Base-by-base conservation (phyloP, 169 alveolate genomes). In the Plasmodium coatneyi region DNA sequence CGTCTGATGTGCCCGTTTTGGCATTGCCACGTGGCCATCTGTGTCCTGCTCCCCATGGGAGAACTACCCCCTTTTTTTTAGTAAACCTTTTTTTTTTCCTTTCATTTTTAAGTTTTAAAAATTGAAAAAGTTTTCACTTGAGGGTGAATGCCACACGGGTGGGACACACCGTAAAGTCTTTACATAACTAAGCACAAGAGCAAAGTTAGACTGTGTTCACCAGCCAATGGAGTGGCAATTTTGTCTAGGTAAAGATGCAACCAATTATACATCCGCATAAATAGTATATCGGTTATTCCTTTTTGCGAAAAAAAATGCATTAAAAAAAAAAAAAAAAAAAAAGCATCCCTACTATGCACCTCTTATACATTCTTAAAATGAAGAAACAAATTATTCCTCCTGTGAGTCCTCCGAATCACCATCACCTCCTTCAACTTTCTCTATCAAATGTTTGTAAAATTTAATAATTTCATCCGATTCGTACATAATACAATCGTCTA, bases 401-500 rank as follows among this genome's bases (percentile, higher is more conserved):
- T 66, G 41, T 66, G 76, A 66, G 6, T 66, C n/a, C 34, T 66
- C 39, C 1, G 36, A 66, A 66, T 66, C 36, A 28, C 1, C 76
- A 22, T 66, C 54, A 66, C 76, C 36, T 9, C 76, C 76, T 25
- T 4, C 1, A 16, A 72, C 41, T 34, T 72, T 74, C 6, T 52
- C 56, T 28, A 84, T 28, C 36, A 84, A 32, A 30, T 71, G 79
- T 5, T 87, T 52, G 43, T 54, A 78, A 56, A 87, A 87, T n/a
- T 56, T 66, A 22, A 87, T 56, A 36, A 87, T 87, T 34, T 87
- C 93, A 60, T 79, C 60, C n/a, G 93, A 87, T 49, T 87, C 93
- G 49, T 30, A 87, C 52, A 87, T 25, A 16, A 87, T 87, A 36
- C 4, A 46, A 87, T 87, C 60, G 25, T 39, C 9, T 56, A 87